Conservation (phyloP, 176 grass and related monocot genomes). For the Coix lacrymajobi region DNA sequence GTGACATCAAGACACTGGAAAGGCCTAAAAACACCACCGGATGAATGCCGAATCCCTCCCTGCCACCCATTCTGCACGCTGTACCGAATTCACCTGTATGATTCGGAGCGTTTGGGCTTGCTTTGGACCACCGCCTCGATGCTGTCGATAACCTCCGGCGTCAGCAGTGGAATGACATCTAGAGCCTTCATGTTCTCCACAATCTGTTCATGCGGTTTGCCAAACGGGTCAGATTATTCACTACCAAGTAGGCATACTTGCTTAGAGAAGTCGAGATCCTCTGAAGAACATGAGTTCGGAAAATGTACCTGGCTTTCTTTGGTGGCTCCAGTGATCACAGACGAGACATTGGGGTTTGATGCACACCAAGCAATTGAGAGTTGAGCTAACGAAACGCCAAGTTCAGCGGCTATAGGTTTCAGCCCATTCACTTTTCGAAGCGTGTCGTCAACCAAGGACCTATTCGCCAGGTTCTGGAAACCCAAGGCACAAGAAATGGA, state of each 20-base stretch:
- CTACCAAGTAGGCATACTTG: background rate
- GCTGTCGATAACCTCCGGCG: slow-evolving; percentile 73
- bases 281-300: background rate
- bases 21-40: slow-evolving; percentile 20
- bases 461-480: slow-evolving; percentile 81
- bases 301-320: slow-evolving; percentile 94
- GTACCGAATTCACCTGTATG: slow-evolving; percentile 58
- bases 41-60: background rate
- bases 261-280: background rate
- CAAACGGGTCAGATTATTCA: background rate
- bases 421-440: slow-evolving; percentile 84
- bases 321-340: slow-evolving; percentile 94
- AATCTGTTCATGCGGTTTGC: slow-evolving; percentile 45
- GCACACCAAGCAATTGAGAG: slow-evolving; percentile 96
- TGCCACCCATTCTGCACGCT: background rate
- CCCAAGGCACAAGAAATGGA: background rate
- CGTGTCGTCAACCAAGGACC: slow-evolving; percentile 76
- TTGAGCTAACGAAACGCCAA: slow-evolving; percentile 78
- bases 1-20: background rate
- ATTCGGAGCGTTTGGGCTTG: slow-evolving; percentile 90
- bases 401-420: slow-evolving; percentile 76
- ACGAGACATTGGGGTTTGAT: slow-evolving; percentile 89
- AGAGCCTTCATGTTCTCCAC: slow-evolving; percentile 96
- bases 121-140: slow-evolving; percentile 81
- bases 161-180: slow-evolving; percentile 70